A percentile compares a stretch with the other conserved stretches of the same genome.
These are phyloP conservation scores for Butyriboletus loyo DNA, from an alignment of 768 basidiomycete genomes.

Conservation along the genomic window DNA sequence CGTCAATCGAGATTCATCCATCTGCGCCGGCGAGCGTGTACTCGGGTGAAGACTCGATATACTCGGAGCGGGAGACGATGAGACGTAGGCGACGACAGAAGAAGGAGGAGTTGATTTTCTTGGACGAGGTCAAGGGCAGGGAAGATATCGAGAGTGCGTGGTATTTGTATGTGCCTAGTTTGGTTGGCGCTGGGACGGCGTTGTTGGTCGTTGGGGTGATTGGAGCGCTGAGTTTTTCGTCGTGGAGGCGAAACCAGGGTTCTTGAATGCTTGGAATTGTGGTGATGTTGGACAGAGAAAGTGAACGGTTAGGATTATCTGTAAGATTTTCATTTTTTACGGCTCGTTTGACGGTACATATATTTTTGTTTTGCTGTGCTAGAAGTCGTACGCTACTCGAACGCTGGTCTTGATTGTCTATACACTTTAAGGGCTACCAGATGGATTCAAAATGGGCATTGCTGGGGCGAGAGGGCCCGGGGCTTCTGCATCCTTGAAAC, in stretches of 20 bases:
- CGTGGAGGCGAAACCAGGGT: conserved; percentile 64
- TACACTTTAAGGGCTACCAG: too few relatives aligned
- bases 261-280: conserved; percentile 33
- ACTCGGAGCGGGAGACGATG: conserved; percentile 33
- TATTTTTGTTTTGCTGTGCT: conserved; percentile 16
- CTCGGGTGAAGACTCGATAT: conserved; percentile 24
- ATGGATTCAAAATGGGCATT: too few relatives aligned
- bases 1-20: conserved; percentile 52
- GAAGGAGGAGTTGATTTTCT: conserved; percentile 54
- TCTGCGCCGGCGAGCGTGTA: conserved; percentile 28
- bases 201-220: conserved; percentile 75
- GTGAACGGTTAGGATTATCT: background rate
- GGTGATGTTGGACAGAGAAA: background rate
- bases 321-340: conserved; percentile 2
- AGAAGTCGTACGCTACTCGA: conserved; percentile 5
- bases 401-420: background rate
- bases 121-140: conserved; percentile 41
- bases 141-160: conserved; percentile 70
- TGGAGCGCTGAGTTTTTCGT: conserved; percentile 71
- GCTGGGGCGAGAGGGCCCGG: too few relatives aligned
- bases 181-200: conserved; percentile 84
- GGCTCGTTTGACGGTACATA: conserved; percentile 11
- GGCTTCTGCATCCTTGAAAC: too few relatives aligned
- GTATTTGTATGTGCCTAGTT: conserved; percentile 75
- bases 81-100: conserved; percentile 48